Percentiles rank a stretch among this genome's conserved stretches.
These are phyloP conservation scores for Solanum hybrid DNA, from an alignment of 305 asterid species.

Conservation along the genomic window DNA sequence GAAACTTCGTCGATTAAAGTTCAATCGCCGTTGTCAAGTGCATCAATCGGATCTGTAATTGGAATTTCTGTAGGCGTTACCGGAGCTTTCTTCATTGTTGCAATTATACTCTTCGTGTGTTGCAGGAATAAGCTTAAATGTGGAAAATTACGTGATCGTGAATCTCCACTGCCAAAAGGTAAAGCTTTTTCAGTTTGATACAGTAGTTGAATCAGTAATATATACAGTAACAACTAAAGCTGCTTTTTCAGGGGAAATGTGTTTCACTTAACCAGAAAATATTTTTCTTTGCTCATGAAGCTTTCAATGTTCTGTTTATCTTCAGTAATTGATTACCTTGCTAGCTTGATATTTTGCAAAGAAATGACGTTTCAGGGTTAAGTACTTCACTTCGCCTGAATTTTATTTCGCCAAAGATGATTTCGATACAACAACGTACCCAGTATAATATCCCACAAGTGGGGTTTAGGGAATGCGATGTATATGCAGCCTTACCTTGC, in stretches of 20 bases:
- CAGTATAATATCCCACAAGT: neutral
- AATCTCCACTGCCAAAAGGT: slow-evolving; percentile 5
- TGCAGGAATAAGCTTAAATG: neutral
- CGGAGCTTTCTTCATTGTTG: slow-evolving; percentile 3
- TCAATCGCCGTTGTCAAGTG: neutral
- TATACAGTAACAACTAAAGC: neutral
- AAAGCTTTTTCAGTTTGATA: neutral
- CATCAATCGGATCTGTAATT: slow-evolving; percentile 1
- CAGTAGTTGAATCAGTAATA: neutral
- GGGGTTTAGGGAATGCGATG: neutral
- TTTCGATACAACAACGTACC: neutral
- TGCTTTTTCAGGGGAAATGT: neutral
- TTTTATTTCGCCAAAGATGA: neutral
- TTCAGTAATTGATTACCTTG: neutral
- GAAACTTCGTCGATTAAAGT: neutral
- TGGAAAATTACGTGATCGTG: neutral
- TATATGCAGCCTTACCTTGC: neutral
- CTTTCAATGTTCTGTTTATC: neutral
- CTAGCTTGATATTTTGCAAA: neutral
- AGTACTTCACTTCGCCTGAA: neutral
- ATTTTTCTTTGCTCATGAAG: neutral
- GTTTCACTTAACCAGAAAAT: neutral
- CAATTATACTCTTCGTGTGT: neutral
- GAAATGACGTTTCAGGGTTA: neutral
- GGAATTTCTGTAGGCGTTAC: slow-evolving; percentile 8